Percentiles rank a stretch among this genome's conserved stretches.
phyloP scores from a whole-genome alignment of 163 green algal species.

The Scenedesmus sp. region DNA sequence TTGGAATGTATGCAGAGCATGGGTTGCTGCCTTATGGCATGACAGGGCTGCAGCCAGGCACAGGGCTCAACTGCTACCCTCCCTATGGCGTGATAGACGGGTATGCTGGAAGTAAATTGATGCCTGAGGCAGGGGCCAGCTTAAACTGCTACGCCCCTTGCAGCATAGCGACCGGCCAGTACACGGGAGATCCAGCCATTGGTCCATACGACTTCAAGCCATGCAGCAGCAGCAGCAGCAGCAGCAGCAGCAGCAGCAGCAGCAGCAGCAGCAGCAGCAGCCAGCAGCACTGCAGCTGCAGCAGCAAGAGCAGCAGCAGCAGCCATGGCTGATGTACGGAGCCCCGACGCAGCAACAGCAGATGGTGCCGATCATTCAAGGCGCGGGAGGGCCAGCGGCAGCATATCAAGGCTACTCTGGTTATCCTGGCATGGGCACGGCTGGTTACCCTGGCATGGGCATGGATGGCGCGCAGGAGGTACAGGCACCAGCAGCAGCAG shows the following conservation, averaged over 20 bases:
- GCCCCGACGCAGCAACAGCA: not conserved
- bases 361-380: not conserved
- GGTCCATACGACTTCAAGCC: not conserved
- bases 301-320: not conserved
- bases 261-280: constrained; percentile 2
- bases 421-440: not conserved
- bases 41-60: not conserved
- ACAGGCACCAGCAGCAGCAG: constrained; percentile 5
- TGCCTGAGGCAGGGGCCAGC: not conserved
- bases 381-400: not conserved
- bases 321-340: not conserved
- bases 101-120: not conserved
- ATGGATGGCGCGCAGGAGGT: not conserved
- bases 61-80: not conserved
- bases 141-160: not conserved
- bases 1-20: not conserved
- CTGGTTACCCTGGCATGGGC: not conserved
- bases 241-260: not conserved
- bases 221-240: constrained; percentile 1
- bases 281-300: not conserved
- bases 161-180: not conserved
- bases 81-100: not conserved
- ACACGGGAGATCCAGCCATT: not conserved
- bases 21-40: not conserved
- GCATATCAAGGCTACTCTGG: not conserved